Percentiles rank a stretch among this genome's conserved stretches.
These are phyloP conservation scores for Colletotrichum paranaense DNA, from an alignment of 2,329 filamentous ascomycete genomes.

Conservation along the genomic window DNA sequence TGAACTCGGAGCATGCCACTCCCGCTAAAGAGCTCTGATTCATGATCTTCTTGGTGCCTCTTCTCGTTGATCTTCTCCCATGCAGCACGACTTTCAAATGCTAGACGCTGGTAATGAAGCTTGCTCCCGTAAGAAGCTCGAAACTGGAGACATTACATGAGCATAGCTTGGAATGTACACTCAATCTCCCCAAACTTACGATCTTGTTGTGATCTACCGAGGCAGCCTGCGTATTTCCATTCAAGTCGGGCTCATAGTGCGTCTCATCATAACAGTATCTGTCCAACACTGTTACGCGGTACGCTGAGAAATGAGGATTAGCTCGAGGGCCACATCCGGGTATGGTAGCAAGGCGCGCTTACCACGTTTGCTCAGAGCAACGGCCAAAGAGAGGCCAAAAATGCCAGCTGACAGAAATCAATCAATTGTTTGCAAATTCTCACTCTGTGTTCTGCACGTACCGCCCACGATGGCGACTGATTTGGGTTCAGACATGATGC, in stretches of 20 bases:
- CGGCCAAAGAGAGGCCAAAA: conserved; percentile 40
- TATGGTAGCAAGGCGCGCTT: not conserved
- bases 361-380: conserved; percentile 39
- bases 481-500: conserved; percentile 14
- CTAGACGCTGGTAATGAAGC: conserved; percentile 41
- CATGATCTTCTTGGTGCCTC: not conserved
- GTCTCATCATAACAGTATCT: conserved; percentile 38
- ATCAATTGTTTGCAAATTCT: not conserved
- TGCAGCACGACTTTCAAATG: conserved; percentile 39
- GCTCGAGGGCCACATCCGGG: not conserved
- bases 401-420: conserved; percentile 37
- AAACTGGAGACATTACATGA: conserved; percentile 31
- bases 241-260: conserved; percentile 35
- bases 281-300: conserved; percentile 39
- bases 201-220: conserved; percentile 44
- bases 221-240: conserved; percentile 37
- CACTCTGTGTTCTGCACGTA: not conserved
- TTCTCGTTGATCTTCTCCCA: conserved; percentile 37
- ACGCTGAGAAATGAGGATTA: not conserved
- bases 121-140: conserved; percentile 40
- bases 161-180: not conserved
- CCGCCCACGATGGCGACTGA: conserved; percentile 23
- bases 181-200: conserved; percentile 13
- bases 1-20: conserved; percentile 43
- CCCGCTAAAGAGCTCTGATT: conserved; percentile 34